Evolutionary conservation across 352 stramenopile genomes (phyloP).

Genomic region (Aphanomyces stellatus): DNA sequence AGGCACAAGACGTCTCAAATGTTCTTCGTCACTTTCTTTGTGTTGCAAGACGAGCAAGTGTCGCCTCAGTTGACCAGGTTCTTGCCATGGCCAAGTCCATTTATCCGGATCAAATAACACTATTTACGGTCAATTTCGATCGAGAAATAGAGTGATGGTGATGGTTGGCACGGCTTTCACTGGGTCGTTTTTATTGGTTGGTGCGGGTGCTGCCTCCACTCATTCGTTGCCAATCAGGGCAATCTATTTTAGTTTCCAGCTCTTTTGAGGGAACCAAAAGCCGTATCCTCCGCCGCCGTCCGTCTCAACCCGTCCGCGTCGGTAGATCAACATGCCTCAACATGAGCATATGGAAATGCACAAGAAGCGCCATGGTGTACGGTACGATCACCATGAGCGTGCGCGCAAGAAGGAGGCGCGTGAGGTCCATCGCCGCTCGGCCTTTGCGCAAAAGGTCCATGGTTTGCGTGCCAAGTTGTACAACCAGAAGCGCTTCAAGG

Average conservation of each 20-base stretch:
- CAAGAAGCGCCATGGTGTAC: slow-evolving; percentile 98
- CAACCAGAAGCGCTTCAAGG: slow-evolving; percentile 99
- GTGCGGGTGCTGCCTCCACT: background rate
- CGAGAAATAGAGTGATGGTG: background rate
- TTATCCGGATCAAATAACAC: no score
- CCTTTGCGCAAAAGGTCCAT: slow-evolving; percentile 99
- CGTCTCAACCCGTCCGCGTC: background rate
- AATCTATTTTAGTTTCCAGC: background rate
- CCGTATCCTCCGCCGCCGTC: background rate
- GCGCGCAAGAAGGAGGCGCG: slow-evolving; percentile 98
- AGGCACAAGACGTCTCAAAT: no score
- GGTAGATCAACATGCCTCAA: slow-evolving; percentile 86
- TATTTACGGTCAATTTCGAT: background rate
- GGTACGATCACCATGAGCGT: slow-evolving; percentile 94
- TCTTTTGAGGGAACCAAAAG: background rate
- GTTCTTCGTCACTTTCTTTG: no score
- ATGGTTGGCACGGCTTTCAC: slow-evolving; percentile 3
- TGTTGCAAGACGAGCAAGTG: no score
- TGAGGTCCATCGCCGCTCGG: slow-evolving; percentile 94
- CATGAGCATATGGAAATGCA: slow-evolving; percentile 99
- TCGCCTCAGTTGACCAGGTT: no score
- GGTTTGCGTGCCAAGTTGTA: slow-evolving; percentile 98
- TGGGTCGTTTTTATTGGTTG: slow-evolving; percentile 5
- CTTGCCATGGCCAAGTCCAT: no score
- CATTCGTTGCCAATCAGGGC: background rate